These are phyloP conservation scores for Prunus mongolica DNA, from an alignment of 306 rosid species.

Conservation along the genomic window DNA sequence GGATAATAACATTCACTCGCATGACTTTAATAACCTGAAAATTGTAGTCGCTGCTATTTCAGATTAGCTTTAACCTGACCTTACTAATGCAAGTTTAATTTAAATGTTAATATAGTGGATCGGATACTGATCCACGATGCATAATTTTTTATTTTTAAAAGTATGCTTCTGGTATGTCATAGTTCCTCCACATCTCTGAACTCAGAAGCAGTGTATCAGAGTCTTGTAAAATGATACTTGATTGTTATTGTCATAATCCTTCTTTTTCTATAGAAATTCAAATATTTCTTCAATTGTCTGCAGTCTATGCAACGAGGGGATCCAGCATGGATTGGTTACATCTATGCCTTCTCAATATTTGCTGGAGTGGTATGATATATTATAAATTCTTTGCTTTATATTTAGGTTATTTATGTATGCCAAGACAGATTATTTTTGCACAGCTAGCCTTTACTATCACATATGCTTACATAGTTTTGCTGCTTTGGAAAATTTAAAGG, in stretches of 20 bases:
- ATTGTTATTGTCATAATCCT: background rate
- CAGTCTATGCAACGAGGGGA: slow-evolving; percentile 65
- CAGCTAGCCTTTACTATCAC: background rate
- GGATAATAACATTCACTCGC: background rate
- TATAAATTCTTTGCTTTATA: background rate
- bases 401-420: background rate
- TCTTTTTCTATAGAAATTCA: background rate
- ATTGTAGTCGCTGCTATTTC: background rate
- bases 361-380: slow-evolving; percentile 48
- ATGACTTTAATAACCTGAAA: background rate
- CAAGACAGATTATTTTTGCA: background rate
- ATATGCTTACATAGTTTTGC: background rate
- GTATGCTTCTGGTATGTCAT: background rate
- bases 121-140: background rate
- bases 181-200: background rate
- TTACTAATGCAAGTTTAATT: background rate
- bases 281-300: slow-evolving; percentile 9
- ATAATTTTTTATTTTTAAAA: background rate
- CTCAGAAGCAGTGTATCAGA: background rate
- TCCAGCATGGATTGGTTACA: slow-evolving; percentile 47
- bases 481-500: background rate
- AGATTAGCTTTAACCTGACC: background rate
- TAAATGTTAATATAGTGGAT: background rate
- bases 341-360: slow-evolving; percentile 54
- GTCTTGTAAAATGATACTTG: background rate